Percentiles rank a stretch among this genome's conserved stretches.
phyloP scores from a whole-genome alignment of 139 green algal genomes.

The Chlamydomonas urium region DNA sequence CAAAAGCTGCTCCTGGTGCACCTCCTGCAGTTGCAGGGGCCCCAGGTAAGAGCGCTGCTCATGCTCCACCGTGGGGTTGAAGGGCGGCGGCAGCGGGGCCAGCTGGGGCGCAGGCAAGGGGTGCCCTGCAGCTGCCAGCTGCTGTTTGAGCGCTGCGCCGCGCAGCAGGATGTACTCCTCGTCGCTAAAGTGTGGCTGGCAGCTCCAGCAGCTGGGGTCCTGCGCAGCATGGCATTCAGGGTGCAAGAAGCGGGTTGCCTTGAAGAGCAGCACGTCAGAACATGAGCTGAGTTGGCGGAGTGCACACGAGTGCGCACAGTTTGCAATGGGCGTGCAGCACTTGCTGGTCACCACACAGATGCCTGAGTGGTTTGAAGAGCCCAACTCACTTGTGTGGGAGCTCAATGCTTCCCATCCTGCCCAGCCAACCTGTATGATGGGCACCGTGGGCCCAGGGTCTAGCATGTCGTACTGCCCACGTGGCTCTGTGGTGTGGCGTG shows the following conservation, averaged over 20 bases:
- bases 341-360: too few species aligned
- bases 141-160: background rate
- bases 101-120: background rate
- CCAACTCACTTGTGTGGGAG: too few species aligned
- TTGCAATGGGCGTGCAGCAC: too few species aligned
- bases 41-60: background rate
- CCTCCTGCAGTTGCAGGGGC: background rate
- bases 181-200: background rate
- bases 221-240: too few species aligned
- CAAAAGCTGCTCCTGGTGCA: background rate
- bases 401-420: too few species aligned
- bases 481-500: background rate
- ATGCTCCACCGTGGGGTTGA: background rate
- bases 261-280: too few species aligned
- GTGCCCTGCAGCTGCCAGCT: background rate
- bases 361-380: too few species aligned
- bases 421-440: background rate
- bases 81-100: background rate
- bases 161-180: background rate
- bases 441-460: background rate
- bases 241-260: too few species aligned
- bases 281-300: too few species aligned
- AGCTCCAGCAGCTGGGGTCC: background rate
- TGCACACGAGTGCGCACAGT: too few species aligned
- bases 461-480: background rate